Base-by-base conservation (phyloP, 208 protist species). In the Novymonas esmeraldas region DNA sequence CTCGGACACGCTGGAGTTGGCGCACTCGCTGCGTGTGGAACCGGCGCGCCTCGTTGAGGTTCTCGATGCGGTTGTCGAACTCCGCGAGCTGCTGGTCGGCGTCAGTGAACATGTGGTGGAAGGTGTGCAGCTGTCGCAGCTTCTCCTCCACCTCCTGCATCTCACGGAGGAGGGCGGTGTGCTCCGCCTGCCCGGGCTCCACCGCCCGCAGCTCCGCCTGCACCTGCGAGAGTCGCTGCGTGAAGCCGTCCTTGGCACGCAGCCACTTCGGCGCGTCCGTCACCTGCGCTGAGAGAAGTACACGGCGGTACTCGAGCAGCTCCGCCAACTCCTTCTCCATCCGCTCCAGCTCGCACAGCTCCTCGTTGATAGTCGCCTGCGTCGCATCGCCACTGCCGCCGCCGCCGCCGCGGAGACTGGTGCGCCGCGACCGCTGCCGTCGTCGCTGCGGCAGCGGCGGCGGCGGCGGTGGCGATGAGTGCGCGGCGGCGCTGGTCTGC, bases 21-120 rank as follows among this genome's bases (percentile, higher is more conserved):
- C 79, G 76, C 0, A 92, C 73, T n/a, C 73, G 78, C 24, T 85
- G 84, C 33, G 90, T 73, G 63, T 87, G 82, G 66, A 84, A 89
- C 34, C 59, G 72, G 13, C 80, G 86, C 0, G 81, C 77, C 52
- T 88, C 85, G 57, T 85, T 80, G 3, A 95, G 60, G 46, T 73
- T 90, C 36, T 95, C 87, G 63, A 95, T 89, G 26, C 76, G 81
- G 42, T 74, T 72, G 28, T 90, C 78, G 36, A 95, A 68, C 69
- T 95, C 90, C 4, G 57, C 70, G 16, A 90, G 63, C 68, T 93
- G 90, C 58, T 75, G 66, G 22, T 48, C 64, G 26, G 84, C 75
- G 61, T 85, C 71, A 10, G 66, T 63, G 39, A 92, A 60, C 38
- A 85, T 82, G 46, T 71, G 70, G 60, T 80, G 61, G 45, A 89